Conservation (phyloP, 2,329 filamentous ascomycete genomes). For the Reticulascus tulasneorum region DNA sequence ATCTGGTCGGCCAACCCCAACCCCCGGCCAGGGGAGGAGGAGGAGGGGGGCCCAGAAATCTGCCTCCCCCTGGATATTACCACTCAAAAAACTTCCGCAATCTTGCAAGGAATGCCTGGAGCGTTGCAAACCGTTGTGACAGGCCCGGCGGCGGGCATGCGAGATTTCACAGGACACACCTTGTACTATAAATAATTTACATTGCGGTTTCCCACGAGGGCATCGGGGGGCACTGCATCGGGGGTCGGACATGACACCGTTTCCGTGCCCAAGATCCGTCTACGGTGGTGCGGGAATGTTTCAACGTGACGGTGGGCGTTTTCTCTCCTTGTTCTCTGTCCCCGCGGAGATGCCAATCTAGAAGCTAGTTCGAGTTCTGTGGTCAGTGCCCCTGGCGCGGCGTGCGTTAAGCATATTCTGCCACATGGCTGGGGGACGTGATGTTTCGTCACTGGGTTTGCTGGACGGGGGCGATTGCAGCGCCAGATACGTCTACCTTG, state of each 20-base stretch:
- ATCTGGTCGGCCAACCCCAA: no score
- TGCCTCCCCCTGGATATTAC: no score
- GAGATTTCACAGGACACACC: no score
- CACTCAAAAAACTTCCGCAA: no score
- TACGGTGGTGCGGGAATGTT: conserved; percentile 7
- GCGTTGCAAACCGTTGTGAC: no score
- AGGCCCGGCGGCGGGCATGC: no score
- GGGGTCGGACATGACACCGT: conserved; percentile 4
- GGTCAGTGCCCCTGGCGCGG: conserved; percentile 3
- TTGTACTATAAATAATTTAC: no score
- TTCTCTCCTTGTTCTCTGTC: conserved; percentile 4
- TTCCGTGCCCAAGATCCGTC: conserved; percentile 7
- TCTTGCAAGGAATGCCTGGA: no score
- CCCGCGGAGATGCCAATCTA: conserved; percentile 4
- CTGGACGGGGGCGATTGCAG: conserved; percentile 8
- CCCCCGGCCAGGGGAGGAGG: no score
- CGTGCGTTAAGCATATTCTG: conserved; percentile 1
- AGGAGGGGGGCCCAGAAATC: no score
- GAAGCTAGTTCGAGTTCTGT: no score
- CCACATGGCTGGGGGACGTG: conserved; percentile 11
- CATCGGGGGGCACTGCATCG: conserved; percentile 3
- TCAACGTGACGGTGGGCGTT: conserved; percentile 6
- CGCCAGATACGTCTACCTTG: conserved; percentile 5
- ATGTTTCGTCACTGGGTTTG: conserved; percentile 6
- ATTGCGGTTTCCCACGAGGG: no score